A percentile compares a stretch with the other conserved stretches of the same genome.
Conservation (phyloP, 208 protist genomes). For the Trypanosoma boissoni region DNA sequence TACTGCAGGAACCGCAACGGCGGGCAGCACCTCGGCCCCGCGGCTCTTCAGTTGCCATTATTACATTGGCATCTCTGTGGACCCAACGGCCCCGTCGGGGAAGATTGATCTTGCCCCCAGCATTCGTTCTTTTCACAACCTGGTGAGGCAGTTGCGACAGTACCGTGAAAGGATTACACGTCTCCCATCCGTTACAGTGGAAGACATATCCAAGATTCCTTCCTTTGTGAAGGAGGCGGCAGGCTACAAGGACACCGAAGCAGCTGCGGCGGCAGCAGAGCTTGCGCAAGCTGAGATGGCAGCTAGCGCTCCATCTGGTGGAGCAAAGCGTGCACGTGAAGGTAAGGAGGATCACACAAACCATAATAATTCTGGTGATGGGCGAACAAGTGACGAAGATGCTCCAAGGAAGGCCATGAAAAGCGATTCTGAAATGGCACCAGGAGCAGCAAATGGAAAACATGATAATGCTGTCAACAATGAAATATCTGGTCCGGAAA, state of each 20-base stretch:
- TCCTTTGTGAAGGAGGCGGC: conserved; percentile 68
- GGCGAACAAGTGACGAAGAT: neutral
- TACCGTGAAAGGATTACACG: conserved; percentile 68
- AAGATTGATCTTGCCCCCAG: conserved; percentile 67
- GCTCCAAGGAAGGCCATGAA: neutral
- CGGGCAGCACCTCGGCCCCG: neutral
- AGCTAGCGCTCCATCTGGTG: neutral
- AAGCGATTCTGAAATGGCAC: neutral
- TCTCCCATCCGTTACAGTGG: conserved; percentile 66
- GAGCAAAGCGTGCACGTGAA: neutral
- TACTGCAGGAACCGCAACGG: conserved; percentile 1
- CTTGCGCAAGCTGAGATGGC: neutral
- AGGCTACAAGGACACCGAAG: conserved; percentile 39
- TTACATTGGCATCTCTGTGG: conserved; percentile 84
- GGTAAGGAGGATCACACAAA: neutral
- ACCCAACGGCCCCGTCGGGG: conserved; percentile 38
- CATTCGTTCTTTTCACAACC: conserved; percentile 63
- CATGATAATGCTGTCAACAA: neutral
- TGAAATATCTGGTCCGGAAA: neutral
- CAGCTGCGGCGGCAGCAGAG: neutral
- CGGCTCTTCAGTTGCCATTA: conserved; percentile 46
- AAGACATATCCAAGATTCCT: conserved; percentile 61
- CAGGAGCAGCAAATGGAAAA: conserved; percentile 14
- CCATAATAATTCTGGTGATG: neutral
- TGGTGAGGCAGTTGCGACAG: conserved; percentile 68